Base-by-base conservation (phyloP, 345 rosid genomes). In the Hypericum perforatum region DNA sequence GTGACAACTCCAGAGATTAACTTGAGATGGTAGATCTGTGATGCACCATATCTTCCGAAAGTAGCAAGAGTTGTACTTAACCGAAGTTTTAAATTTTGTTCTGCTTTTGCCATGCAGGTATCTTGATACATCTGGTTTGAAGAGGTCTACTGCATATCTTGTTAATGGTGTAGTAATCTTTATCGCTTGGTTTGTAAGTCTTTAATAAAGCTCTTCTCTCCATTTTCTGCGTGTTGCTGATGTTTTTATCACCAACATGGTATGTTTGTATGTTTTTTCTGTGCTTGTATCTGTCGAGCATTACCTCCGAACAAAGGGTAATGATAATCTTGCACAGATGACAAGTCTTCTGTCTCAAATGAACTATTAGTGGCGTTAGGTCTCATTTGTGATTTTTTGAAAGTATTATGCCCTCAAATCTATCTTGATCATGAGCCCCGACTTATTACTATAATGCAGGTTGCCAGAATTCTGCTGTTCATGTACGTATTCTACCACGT, bases 1-100 rank as follows among this genome's bases (percentile, higher is more conserved):
- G 61, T 67, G 53, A 67, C 71, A 12, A 67, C 66, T 51, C 71
- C 71, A 22, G 66, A 67, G 62, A 61, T 67, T 44, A 67, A 67
- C 41, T 43, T 67, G 62, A 56, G 71, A 45, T 67, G 71, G 71
- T 67, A 56, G 43, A 64, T 40, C 16, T 36, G 9, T 12, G 57
- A 11, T 11, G 10, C 32, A 22, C 32, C 32, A 22, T 22, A 22
- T 22, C 32, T 22, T 22, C 32, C 4, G 32, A 1, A 22, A 22
- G 32, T 22, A 22, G 32, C 32, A 1, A 22, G 32, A 22, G 32
- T 22, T 4, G 4, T 22, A 22, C 1, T 22, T 1, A 22, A 22
- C 32, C 32, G 32, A 22, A 22, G 2, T 22, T 22, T 22, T 4
- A 22, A 22, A 22, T 22, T 4, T 22, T 22, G 32, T 42, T 39